A percentile compares a stretch with the other conserved stretches of the same genome.
Conservation (phyloP, 2,329 filamentous ascomycete species). For the Tympanopsis confertula region DNA sequence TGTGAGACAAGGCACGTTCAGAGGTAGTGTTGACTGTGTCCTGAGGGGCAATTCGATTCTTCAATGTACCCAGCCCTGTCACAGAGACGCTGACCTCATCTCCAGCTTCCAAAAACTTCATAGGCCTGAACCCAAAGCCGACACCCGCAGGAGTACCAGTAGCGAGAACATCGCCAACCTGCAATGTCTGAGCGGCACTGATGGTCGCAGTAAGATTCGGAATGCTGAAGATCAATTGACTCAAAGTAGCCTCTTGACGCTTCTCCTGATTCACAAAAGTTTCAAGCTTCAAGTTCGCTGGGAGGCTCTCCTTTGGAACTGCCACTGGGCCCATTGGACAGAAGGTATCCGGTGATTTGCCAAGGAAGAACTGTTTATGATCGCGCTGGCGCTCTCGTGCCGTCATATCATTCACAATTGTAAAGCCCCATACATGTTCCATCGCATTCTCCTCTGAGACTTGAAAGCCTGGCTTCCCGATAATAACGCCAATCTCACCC, state of each 20-base stretch:
- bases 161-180: constrained; percentile 31
- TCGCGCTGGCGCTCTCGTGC: constrained; percentile 37
- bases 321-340: constrained; percentile 44
- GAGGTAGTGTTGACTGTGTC: constrained; percentile 13
- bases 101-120: constrained; percentile 24
- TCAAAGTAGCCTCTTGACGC: constrained; percentile 29
- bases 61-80: constrained; percentile 25
- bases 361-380: constrained; percentile 49
- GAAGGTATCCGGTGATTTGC: constrained; percentile 41
- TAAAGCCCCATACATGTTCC: constrained; percentile 42
- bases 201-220: constrained; percentile 26
- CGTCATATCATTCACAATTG: constrained; percentile 41
- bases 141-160: constrained; percentile 32
- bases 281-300: constrained; percentile 24
- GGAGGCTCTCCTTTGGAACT: constrained; percentile 30
- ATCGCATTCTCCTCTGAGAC: constrained; percentile 30
- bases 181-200: constrained; percentile 27
- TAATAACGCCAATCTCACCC: constrained; percentile 41
- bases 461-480: constrained; percentile 33
- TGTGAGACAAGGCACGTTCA: constrained; percentile 1
- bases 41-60: constrained; percentile 19
- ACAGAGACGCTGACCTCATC: constrained; percentile 27
- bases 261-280: constrained; percentile 32
- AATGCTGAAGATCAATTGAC: constrained; percentile 32
- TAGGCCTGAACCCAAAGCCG: constrained; percentile 29